Base-by-base conservation (phyloP, 2,329 filamentous ascomycete genomes). In the Verticillium nubilum region DNA sequence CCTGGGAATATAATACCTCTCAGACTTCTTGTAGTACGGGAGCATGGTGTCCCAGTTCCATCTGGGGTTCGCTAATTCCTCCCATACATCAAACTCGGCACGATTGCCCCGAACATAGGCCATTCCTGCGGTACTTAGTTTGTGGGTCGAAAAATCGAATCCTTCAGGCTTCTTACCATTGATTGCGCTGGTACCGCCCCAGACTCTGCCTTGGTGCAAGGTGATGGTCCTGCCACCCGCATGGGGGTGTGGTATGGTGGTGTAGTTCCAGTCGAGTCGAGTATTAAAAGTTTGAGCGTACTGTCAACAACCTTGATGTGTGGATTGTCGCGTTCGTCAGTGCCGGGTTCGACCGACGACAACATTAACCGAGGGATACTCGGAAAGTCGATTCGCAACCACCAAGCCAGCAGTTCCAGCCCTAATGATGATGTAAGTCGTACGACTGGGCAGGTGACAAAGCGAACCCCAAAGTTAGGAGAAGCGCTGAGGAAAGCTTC, bases 11-110 rank as follows among this genome's bases (percentile, higher is more conserved):
- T 69, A 68, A 42, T 76, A 74, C 2, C 61, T 64, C 62, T 78
- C 75, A 12, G 76, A 72, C 65, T 76, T 76, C 31, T 75, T 77
- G 64, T 79, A 78, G 62, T 83, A 82, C 0, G 74, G 76, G 6
- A 76, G 71, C 26, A 85, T 67, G 4, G 69, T 65, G 1, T 77
- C 67, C 74, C 77, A 80, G 52, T 76, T 75, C 78, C 78, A 80
- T 12, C 76, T 77, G 2, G 67, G 57, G 58, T 78, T 79, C 1
- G 77, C 77, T 2, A 80, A 67, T 0, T 64, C 61, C 59, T 76
- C 76, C 77, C 76, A 80, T 4, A 72, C 73, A 58, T 80, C 73
- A 47, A 78, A 73, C 56, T 80, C 70, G 1, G 73, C 67, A 7
- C 67, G 68, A 58, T 77, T 71, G 1, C 75, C 76, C n/a, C 78